Conservation (phyloP, 208 protist genomes). For the Crithidia thermophila region DNA sequence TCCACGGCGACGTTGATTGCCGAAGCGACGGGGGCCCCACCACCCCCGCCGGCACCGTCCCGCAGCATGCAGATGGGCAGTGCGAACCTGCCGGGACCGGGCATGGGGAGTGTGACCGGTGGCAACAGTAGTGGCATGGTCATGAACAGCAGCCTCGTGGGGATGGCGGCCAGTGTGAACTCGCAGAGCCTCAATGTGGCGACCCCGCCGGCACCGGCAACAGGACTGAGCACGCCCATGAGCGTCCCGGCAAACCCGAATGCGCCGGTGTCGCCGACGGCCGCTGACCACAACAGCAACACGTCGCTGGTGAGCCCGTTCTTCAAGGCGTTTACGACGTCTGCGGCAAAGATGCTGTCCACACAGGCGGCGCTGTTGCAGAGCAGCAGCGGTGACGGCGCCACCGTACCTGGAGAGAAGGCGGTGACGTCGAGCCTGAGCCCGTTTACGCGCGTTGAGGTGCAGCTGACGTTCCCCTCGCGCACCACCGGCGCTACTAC, state of each 20-base stretch:
- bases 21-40: slow-evolving; percentile 25
- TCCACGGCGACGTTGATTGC: slow-evolving; percentile 26
- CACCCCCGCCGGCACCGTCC: slow-evolving; percentile 19
- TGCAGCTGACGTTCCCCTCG: neutral
- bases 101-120: neutral
- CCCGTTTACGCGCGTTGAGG: slow-evolving; percentile 2
- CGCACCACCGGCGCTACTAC: neutral
- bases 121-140: neutral
- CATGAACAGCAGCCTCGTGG: neutral
- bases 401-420: too few relatives aligned
- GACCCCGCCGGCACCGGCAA: neutral
- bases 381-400: too few relatives aligned
- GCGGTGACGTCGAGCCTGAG: neutral
- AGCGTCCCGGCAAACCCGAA: neutral
- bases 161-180: neutral
- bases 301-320: neutral
- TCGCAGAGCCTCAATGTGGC: neutral
- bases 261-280: neutral
- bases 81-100: neutral
- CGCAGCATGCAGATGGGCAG: neutral
- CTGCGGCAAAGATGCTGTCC: slow-evolving; percentile 23
- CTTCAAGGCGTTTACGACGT: slow-evolving; percentile 31
- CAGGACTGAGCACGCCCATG: neutral
- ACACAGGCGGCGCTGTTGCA: too few relatives aligned
- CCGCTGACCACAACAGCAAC: neutral